phyloP scores from a whole-genome alignment of 164 flowering plant genomes.

The Cinnamomum chago region DNA sequence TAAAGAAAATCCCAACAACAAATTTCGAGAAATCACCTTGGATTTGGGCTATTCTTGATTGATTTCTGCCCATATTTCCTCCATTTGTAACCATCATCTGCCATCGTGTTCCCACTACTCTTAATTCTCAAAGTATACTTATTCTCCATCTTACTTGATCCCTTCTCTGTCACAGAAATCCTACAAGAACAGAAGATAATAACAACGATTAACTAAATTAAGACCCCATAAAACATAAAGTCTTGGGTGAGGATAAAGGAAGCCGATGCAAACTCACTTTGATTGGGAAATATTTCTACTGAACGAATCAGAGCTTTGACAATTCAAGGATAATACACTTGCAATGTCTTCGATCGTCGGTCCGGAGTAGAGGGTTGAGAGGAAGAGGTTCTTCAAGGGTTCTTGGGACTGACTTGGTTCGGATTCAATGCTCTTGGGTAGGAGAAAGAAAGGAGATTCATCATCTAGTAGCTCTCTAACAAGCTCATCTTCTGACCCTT shows the following conservation, averaged over 20 bases:
- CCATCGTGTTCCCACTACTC: conserved; percentile 48
- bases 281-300: conserved; percentile 17
- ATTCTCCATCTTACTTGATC: conserved; percentile 43
- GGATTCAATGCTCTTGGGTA: conserved; percentile 16
- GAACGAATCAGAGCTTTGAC: conserved; percentile 8
- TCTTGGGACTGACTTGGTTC: conserved; percentile 11
- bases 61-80: conserved; percentile 93
- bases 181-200: conserved; percentile 18
- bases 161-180: conserved; percentile 38
- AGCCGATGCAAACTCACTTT: conserved; percentile 27
- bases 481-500: conserved; percentile 37
- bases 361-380: conserved; percentile 40
- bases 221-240: background rate
- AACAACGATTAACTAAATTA: background rate
- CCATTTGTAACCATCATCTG: conserved; percentile 96
- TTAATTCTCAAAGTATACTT: conserved; percentile 75
- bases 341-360: conserved; percentile 55
- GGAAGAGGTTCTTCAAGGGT: conserved; percentile 10
- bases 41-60: conserved; percentile 86
- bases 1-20: background rate
- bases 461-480: conserved; percentile 58
- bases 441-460: conserved; percentile 42
- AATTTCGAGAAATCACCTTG: conserved; percentile 43
- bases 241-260: too few relatives aligned
- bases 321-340: conserved; percentile 35